Conservation (phyloP, 148 eudicot species). For the Arctostaphylos glauca region DNA sequence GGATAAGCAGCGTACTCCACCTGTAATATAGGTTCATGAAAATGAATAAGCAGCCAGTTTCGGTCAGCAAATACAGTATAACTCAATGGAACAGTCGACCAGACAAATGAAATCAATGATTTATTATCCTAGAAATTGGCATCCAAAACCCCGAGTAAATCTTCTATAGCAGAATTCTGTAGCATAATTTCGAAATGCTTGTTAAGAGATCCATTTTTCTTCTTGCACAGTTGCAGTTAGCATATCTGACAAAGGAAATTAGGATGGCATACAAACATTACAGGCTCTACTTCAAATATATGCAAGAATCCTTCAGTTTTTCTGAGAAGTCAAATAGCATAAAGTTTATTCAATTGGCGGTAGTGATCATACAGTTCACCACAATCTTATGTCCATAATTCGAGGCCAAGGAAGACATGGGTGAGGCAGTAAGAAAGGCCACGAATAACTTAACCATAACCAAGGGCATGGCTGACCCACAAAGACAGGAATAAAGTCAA, state of each 20-base stretch:
- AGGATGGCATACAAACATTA: background rate
- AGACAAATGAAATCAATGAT: background rate
- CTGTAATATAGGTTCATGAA: constrained; percentile 32
- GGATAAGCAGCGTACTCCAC: constrained; percentile 89
- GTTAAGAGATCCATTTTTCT: background rate
- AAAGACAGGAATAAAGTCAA: background rate
- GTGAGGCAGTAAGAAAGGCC: background rate
- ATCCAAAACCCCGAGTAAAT: background rate
- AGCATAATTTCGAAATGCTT: background rate
- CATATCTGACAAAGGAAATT: background rate
- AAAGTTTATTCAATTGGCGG: background rate
- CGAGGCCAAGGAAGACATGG: constrained; percentile 4
- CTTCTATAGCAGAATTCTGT: background rate
- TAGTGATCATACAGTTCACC: background rate
- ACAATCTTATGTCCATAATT: background rate
- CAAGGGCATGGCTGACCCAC: background rate
- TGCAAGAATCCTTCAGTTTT: background rate
- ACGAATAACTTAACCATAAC: background rate
- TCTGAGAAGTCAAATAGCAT: background rate
- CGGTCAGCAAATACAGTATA: background rate
- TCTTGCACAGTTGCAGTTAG: background rate
- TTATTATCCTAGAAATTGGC: background rate
- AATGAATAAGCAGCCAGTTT: background rate
- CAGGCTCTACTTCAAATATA: background rate
- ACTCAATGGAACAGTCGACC: background rate